Conservation (phyloP, 2,329 filamentous ascomycete genomes). For the Juglanconis oblonga region DNA sequence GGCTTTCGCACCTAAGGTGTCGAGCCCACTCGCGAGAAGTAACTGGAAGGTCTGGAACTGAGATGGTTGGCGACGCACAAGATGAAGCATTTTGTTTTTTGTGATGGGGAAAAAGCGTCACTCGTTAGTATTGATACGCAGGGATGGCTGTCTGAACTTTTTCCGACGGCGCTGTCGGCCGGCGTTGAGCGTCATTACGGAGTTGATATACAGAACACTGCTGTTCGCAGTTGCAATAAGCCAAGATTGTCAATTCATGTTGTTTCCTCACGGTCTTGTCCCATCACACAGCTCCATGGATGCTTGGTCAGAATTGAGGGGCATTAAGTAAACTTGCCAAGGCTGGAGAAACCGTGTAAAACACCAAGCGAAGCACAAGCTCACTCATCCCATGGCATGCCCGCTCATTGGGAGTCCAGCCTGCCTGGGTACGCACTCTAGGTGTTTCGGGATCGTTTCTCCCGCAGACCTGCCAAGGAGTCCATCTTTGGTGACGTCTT, state of each 20-base stretch:
- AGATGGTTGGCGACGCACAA: not conserved
- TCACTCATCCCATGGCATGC: not conserved
- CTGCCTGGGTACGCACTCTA: not conserved
- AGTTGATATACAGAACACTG: not conserved
- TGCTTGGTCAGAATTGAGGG: not conserved
- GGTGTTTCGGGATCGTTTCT: not conserved
- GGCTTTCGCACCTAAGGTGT: conserved; percentile 73
- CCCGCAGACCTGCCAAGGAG: not conserved
- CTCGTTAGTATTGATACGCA: not conserved
- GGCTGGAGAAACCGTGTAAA: not conserved
- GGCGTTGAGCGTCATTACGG: not conserved
- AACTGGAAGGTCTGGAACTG: conserved; percentile 43
- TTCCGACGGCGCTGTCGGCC: not conserved
- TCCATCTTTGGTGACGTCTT: not conserved
- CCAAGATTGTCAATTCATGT: not conserved
- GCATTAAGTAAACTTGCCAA: not conserved
- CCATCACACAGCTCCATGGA: not conserved
- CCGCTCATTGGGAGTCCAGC: not conserved
- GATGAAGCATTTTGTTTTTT: not conserved
- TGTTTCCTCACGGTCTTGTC: not conserved
- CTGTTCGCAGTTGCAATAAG: not conserved
- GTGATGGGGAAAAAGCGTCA: not conserved
- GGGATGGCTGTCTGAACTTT: not conserved
- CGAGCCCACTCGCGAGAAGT: conserved; percentile 61
- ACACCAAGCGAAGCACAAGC: not conserved